Evolutionary conservation across 805 yeast species (phyloP).

Genomic region (Nakazawaea ambrosiae): DNA sequence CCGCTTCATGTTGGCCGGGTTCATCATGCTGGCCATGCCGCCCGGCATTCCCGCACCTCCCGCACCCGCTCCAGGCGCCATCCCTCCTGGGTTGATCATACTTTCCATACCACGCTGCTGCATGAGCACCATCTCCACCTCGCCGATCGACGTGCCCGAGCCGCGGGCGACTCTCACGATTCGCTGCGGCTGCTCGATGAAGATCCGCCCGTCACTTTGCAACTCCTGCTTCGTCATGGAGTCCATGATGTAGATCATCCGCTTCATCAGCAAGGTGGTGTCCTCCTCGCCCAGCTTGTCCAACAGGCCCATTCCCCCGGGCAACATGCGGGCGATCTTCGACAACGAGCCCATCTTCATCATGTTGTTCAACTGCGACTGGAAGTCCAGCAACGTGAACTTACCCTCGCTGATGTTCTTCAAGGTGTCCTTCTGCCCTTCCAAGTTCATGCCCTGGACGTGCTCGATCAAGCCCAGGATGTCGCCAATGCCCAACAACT

Average conservation of each 20-base stretch:
- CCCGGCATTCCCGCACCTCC: conserved; percentile 52
- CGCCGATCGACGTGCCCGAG: conserved; percentile 86
- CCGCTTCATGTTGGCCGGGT: conserved; percentile 26
- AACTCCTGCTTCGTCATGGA: conserved; percentile 92
- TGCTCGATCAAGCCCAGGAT: conserved; percentile 91
- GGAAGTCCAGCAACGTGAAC: conserved; percentile 84
- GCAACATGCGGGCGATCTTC: conserved; percentile 92
- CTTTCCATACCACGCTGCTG: conserved; percentile 93
- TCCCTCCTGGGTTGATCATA: conserved; percentile 46
- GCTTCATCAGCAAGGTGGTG: conserved; percentile 72
- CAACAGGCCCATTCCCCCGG: conserved; percentile 84
- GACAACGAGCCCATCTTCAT: conserved; percentile 96
- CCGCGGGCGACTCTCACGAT: conserved; percentile 90
- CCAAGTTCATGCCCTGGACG: conserved; percentile 79
- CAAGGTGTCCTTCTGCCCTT: conserved; percentile 83
- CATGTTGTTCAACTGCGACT: conserved; percentile 90
- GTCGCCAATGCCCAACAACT: conserved; percentile 91
- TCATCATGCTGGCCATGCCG: conserved; percentile 20
- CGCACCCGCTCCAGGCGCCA: conserved; percentile 56
- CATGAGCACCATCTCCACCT: conserved; percentile 84
- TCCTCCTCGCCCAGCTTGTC: conserved; percentile 89
- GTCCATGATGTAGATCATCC: conserved; percentile 88
- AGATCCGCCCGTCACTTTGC: conserved; percentile 80
- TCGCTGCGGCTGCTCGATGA: conserved; percentile 76
- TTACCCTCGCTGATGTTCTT: conserved; percentile 93